phyloP scores from a whole-genome alignment of 805 yeast genomes.

The Nakazawaea peltata region DNA sequence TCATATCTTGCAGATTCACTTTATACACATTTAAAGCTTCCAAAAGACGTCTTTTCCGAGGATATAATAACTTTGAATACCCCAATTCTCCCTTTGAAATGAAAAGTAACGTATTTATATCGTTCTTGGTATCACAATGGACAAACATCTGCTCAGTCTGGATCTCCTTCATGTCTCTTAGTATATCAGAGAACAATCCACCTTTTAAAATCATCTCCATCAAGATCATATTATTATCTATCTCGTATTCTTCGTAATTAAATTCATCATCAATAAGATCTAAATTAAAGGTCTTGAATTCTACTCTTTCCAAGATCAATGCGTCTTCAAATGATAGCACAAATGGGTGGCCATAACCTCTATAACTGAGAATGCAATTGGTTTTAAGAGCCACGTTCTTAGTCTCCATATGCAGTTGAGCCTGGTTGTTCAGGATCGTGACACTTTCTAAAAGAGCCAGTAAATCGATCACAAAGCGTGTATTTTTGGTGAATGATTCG shows the following conservation, averaged over 20 bases:
- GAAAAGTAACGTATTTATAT: constrained; percentile 34
- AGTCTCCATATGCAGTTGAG: too few species aligned
- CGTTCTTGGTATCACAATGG: constrained; percentile 29
- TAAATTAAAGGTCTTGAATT: constrained; percentile 35
- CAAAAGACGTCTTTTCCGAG: constrained; percentile 51
- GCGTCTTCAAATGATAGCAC: constrained; percentile 47
- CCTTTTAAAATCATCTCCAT: constrained; percentile 49
- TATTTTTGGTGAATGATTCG: constrained; percentile 10
- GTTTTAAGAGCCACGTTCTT: too few species aligned
- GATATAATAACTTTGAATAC: constrained; percentile 55
- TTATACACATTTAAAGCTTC: constrained; percentile 45
- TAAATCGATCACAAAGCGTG: constrained; percentile 34
- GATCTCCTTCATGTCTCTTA: constrained; percentile 50
- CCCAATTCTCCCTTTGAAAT: constrained; percentile 74
- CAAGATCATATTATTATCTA: constrained; percentile 34
- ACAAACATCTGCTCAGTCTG: constrained; percentile 42
- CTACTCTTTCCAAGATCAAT: constrained; percentile 46
- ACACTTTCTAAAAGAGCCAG: constrained; percentile 42
- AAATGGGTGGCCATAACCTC: constrained; percentile 45
- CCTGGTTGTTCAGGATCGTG: constrained; percentile 25
- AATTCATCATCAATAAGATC: constrained; percentile 19
- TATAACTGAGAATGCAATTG: constrained; percentile 43
- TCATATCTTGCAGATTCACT: constrained; percentile 10
- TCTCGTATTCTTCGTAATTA: constrained; percentile 16
- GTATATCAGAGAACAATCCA: constrained; percentile 40